Conservation (phyloP, 495 filamentous ascomycete genomes). For the Penicillium turbatum region DNA sequence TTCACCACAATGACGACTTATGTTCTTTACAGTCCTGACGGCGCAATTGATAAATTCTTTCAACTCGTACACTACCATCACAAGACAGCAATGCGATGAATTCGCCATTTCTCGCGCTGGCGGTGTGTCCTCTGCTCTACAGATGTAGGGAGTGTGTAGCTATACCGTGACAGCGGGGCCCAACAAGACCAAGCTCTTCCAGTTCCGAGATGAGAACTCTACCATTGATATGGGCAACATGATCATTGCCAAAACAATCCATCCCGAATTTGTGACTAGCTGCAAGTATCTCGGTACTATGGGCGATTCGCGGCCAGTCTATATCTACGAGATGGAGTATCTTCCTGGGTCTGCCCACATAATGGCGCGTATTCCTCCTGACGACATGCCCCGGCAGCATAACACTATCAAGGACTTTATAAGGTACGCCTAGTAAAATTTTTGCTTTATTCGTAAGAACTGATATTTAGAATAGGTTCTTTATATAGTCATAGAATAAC, state of each 20-base stretch:
- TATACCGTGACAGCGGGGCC: constrained; percentile 26
- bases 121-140: constrained; percentile 4
- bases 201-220: constrained; percentile 20
- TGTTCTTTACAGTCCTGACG: constrained; percentile 7
- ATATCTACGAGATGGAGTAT: constrained; percentile 20
- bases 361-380: constrained; percentile 12
- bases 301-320: constrained; percentile 9
- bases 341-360: constrained; percentile 15
- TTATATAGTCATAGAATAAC: too few species aligned
- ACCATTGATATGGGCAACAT: constrained; percentile 12
- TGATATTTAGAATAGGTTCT: too few species aligned
- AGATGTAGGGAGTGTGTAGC: constrained; percentile 24
- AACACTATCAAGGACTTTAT: constrained; percentile 3
- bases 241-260: constrained; percentile 3
- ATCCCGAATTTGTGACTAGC: constrained; percentile 14
- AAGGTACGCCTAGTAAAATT: too few species aligned
- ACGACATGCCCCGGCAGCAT: constrained; percentile 4
- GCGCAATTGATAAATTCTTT: constrained; percentile 11
- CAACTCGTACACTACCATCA: constrained; percentile 7
- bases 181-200: constrained; percentile 11
- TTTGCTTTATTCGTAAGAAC: too few species aligned
- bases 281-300: constrained; percentile 16
- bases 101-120: constrained; percentile 9
- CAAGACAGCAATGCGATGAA: constrained; percentile 13
- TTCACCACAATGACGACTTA: constrained; percentile 14